Conservation (phyloP, 1,284 basidiomycete genomes). For the Ganoderma resinaceum region DNA sequence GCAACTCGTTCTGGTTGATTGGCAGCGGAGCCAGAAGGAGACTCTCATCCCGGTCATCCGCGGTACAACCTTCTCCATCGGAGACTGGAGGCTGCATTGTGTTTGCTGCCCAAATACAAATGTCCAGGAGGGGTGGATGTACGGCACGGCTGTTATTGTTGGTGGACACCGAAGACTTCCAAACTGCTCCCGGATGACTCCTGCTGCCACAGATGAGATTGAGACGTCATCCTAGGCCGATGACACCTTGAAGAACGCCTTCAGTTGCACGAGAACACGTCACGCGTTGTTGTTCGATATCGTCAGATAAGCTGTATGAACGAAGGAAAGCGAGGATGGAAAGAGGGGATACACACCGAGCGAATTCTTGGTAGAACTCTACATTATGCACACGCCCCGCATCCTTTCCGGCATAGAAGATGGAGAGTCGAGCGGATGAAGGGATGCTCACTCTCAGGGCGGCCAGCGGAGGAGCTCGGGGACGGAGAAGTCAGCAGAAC, state of each 20-base stretch:
- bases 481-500: neutral
- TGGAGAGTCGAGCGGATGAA: neutral
- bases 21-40: neutral
- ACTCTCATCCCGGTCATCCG: neutral
- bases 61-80: neutral
- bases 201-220: neutral
- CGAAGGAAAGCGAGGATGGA: conserved; percentile 14
- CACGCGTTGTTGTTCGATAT: conserved; percentile 23
- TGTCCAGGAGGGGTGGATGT: neutral
- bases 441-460: neutral
- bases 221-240: conserved; percentile 14
- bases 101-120: neutral
- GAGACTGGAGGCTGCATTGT: neutral
- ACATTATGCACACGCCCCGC: neutral
- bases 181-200: neutral
- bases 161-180: neutral
- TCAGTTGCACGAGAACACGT: conserved; percentile 27
- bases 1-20: neutral
- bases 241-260: conserved; percentile 16
- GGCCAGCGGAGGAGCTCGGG: too few species aligned
- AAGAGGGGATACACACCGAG: conserved; percentile 8
- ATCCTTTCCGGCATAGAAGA: neutral
- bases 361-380: neutral
- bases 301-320: conserved; percentile 13
- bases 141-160: neutral